These are phyloP conservation scores for Fusarium burgessii DNA, from an alignment of 2,329 filamentous ascomycete genomes.

Conservation along the genomic window DNA sequence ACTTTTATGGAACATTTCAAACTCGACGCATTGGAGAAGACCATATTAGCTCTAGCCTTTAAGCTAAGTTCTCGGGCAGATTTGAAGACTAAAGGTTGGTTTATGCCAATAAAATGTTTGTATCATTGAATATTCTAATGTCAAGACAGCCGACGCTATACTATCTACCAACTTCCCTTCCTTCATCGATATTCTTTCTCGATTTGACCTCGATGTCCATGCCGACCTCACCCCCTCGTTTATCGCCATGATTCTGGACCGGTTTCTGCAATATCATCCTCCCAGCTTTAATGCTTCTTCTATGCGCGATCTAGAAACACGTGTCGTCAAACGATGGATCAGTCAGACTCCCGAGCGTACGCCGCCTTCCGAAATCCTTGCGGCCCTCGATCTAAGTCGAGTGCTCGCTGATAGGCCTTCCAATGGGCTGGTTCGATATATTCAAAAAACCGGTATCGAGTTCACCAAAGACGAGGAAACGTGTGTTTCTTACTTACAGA, in stretches of 20 bases:
- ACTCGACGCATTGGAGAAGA: conserved; percentile 88
- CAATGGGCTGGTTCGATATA: conserved; percentile 71
- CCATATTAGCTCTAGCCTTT: conserved; percentile 88
- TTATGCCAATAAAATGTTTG: background rate
- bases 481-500: conserved; percentile 66
- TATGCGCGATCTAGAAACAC: conserved; percentile 76
- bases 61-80: conserved; percentile 84
- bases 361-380: conserved; percentile 77
- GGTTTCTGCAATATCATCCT: conserved; percentile 87
- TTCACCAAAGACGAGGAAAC: conserved; percentile 82
- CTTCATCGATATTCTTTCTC: conserved; percentile 82
- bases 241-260: conserved; percentile 84
- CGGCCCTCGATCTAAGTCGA: conserved; percentile 76
- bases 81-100: conserved; percentile 87
- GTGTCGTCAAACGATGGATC: conserved; percentile 76
- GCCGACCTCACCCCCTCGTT: conserved; percentile 76
- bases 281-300: conserved; percentile 84
- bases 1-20: conserved; percentile 97
- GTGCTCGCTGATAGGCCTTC: conserved; percentile 70
- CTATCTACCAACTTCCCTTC: conserved; percentile 81
- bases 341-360: conserved; percentile 64
- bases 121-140: conserved; percentile 57
- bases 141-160: conserved; percentile 82
- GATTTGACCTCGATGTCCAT: conserved; percentile 71
- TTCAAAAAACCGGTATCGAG: conserved; percentile 80